Base-by-base conservation (phyloP, 2,329 filamentous ascomycete genomes). In the Aureobasidium vineae region DNA sequence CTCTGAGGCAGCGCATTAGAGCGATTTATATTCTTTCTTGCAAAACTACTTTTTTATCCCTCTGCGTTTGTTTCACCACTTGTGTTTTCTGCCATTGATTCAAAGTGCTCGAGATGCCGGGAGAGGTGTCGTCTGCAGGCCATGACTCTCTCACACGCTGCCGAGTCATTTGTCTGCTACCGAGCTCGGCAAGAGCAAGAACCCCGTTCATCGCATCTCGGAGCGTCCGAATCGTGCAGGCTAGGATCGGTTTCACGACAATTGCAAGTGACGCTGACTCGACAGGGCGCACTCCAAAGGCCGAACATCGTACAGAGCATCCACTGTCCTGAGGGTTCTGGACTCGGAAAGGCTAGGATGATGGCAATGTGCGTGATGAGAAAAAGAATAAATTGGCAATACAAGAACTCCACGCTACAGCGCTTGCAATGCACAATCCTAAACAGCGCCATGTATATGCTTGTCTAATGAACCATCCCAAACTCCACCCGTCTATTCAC, bases 1-100 rank as follows among this genome's bases (percentile, higher is more conserved):
- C 28, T 56, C 53, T n/a, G 53, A 56, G 7, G 53, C 53, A 11
- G 53, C 53, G 19, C 36, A 43, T 38, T 54, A 36, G n/a, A 31
- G 19, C 49, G 26, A n/a, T n/a, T n/a, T n/a, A n/a, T n/a, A n/a
- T n/a, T n/a, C n/a, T n/a, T n/a, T 31, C 5, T 31, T 31, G 2
- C 28, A 31, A 31, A 6, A 31, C 28, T 31, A 31, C 28, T 6
- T 31, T 3, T 31, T 31, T 31, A 6, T 6, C 5, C 5, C 5
- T 6, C 5, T 5, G 3, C 3, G 5, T 31, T 31, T 31, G 28
- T 31, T 31, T 31, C 28, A 31, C 28, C 28, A 31, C 28, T 36
- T 13, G 33, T 13, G 33, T 36, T 54, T 13, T 23, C 4, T 28
- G 2, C 7, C 47, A 5, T 5, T 19, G 0, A 28, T 28, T 28